Conservation (phyloP, 495 filamentous ascomycete species). For the Staphylotrichum longicolle region DNA sequence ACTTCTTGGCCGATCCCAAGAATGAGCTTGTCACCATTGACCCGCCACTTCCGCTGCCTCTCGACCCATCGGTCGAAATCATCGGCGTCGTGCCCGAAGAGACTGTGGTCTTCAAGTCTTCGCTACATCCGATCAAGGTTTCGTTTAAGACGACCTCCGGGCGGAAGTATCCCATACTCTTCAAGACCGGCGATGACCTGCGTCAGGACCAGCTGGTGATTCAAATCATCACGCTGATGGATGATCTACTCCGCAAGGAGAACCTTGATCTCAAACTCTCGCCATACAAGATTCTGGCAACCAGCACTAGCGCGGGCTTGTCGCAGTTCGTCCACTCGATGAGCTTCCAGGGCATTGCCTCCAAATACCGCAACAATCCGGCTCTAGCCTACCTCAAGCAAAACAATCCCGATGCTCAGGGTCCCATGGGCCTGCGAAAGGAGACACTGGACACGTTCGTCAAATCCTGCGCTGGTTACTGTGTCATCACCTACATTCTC, state of each 20-base stretch:
- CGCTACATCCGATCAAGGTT: slow-evolving; percentile 84
- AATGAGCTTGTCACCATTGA: slow-evolving; percentile 82
- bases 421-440: slow-evolving; percentile 82
- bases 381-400: slow-evolving; percentile 78
- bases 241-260: slow-evolving; percentile 90
- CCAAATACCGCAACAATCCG: slow-evolving; percentile 72
- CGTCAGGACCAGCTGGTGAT: slow-evolving; percentile 97
- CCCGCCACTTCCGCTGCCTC: slow-evolving; percentile 80
- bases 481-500: slow-evolving; percentile 98
- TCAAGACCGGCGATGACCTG: slow-evolving; percentile 96
- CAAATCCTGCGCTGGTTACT: slow-evolving; percentile 95
- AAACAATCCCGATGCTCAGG: slow-evolving; percentile 83
- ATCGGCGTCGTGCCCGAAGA: slow-evolving; percentile 80
- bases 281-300: slow-evolving; percentile 94
- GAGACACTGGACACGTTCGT: slow-evolving; percentile 94
- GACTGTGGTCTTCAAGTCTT: slow-evolving; percentile 91
- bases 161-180: slow-evolving; percentile 82
- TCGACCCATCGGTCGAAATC: slow-evolving; percentile 80
- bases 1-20: slow-evolving; percentile 79
- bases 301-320: slow-evolving; percentile 81
- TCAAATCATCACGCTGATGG: slow-evolving; percentile 98
- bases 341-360: slow-evolving; percentile 72
- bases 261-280: slow-evolving; percentile 95
- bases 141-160: slow-evolving; percentile 79
- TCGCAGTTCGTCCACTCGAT: slow-evolving; percentile 89